Evolutionary conservation across 345 rosid genomes (phyloP).

Genomic region (Geranium rotundifolium): DNA sequence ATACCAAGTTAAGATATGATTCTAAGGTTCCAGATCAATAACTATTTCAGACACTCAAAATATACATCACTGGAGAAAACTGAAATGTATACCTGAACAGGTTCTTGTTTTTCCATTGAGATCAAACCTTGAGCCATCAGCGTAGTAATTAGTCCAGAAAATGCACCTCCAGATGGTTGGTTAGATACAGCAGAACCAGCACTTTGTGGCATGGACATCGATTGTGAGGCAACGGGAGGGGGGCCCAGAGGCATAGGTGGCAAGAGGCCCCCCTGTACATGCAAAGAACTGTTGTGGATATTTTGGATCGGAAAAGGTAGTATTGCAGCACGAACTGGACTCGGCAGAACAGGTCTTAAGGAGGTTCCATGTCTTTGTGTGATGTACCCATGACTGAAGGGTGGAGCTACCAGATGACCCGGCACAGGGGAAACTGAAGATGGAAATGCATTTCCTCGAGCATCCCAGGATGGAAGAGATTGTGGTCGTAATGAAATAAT

Average conservation of each 20-base stretch:
- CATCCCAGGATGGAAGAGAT: slow-evolving; percentile 27
- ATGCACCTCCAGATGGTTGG: slow-evolving; percentile 45
- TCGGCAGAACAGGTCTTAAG: slow-evolving; percentile 21
- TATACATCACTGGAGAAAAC: slow-evolving; percentile 4
- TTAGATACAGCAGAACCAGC: slow-evolving; percentile 28
- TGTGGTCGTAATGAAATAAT: slow-evolving; percentile 34
- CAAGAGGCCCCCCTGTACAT: slow-evolving; percentile 27
- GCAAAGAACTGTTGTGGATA: slow-evolving; percentile 24
- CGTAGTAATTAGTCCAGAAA: slow-evolving; percentile 71
- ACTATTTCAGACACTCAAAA: background rate
- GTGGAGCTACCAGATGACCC: slow-evolving; percentile 28
- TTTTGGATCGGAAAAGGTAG: slow-evolving; percentile 35
- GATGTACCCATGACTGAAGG: slow-evolving; percentile 34
- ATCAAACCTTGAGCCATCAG: slow-evolving; percentile 93
- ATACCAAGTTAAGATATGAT: slow-evolving; percentile 18
- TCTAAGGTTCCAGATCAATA: slow-evolving; percentile 3
- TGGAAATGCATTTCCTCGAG: slow-evolving; percentile 25
- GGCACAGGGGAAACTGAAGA: slow-evolving; percentile 34
- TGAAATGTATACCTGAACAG: slow-evolving; percentile 57
- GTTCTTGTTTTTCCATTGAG: slow-evolving; percentile 47
- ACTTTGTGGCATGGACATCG: slow-evolving; percentile 34
- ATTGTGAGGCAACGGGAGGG: slow-evolving; percentile 32
- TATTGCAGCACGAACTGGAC: slow-evolving; percentile 19
- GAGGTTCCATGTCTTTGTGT: slow-evolving; percentile 30
- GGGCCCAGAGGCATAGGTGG: slow-evolving; percentile 58